Evolutionary conservation across 1,284 basidiomycete species (phyloP), one percentile per base, ranked within the genome.

Genomic region (Mycosarcoma mackinlayi): DNA sequence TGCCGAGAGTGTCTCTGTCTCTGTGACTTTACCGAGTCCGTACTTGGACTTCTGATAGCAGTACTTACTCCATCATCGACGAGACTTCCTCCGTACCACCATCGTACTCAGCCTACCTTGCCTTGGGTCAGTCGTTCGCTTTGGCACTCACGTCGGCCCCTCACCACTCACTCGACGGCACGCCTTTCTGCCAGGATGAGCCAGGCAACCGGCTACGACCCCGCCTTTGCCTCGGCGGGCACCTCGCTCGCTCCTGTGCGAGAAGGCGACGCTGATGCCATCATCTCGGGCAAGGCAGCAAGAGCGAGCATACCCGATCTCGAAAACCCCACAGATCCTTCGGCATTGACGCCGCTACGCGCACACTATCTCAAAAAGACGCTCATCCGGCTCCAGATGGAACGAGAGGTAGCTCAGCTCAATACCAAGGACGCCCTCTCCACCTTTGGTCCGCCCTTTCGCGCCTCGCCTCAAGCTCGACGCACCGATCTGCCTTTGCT

Each of bases 331-430:
- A 11, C 34, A 7, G 52, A 77, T 31, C 70, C 70, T 6, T 44
- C 62, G 8, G 52, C 57, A n/a, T 86, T 95, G 44, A 92, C 92
- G 0, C 91, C 94, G 5, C 84, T 94, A 27, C 89, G 93, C 35
- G 92, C 93, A 1, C 94, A 97, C 81, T 97, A 97, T 83, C 90
- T 97, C 81, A 97, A 96, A 85, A 94, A 95, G 84, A 87, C 91
- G n/a, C 89, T 97, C 52, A 88, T 98, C 41, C 88, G 91, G 71
- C 88, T 96, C 39, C 90, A 97, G 83, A 85, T 86, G 33, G 94
- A 98, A 30, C 49, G 38, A 9, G 80, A 82, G 44, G 59, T 81
- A 8, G 40, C 53, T 18, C 45, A 65, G 42, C 68, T 80, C 42
- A 73, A 47, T 45, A 68, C 69, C 35, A 69, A 64, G 31, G 76